These are phyloP conservation scores for Nepenthes gracilis DNA, from an alignment of 148 eudicot genomes.

Conservation along the genomic window DNA sequence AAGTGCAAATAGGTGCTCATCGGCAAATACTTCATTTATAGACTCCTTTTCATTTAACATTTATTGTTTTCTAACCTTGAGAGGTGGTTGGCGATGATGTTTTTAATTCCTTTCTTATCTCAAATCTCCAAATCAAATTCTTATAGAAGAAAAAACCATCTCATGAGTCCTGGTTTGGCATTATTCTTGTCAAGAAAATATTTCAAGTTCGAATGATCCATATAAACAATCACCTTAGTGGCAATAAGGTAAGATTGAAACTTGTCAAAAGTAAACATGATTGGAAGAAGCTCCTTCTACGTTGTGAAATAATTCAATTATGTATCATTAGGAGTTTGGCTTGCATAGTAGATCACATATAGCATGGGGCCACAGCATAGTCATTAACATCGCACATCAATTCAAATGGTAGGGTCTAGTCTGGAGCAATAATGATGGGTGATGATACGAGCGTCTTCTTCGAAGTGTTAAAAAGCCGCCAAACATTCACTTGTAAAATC, in stretches of 20 bases:
- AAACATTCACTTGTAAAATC: not conserved
- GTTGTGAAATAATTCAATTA: not conserved
- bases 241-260: too few species aligned
- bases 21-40: not conserved
- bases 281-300: not conserved
- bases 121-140: not conserved
- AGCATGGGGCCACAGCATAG: not conserved
- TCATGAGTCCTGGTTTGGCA: not conserved
- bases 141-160: not conserved
- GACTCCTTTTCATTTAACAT: not conserved
- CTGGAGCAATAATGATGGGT: not conserved
- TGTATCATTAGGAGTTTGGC: not conserved
- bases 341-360: not conserved
- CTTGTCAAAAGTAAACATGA: not conserved
- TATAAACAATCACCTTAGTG: not conserved
- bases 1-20: not conserved
- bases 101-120: not conserved
- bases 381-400: not conserved
- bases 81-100: not conserved
- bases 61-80: not conserved
- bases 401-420: not conserved
- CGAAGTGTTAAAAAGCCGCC: not conserved
- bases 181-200: not conserved
- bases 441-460: not conserved
- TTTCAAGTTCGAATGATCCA: not conserved